Conservation (phyloP, 495 filamentous ascomycete species). For the Niebla homalea region DNA sequence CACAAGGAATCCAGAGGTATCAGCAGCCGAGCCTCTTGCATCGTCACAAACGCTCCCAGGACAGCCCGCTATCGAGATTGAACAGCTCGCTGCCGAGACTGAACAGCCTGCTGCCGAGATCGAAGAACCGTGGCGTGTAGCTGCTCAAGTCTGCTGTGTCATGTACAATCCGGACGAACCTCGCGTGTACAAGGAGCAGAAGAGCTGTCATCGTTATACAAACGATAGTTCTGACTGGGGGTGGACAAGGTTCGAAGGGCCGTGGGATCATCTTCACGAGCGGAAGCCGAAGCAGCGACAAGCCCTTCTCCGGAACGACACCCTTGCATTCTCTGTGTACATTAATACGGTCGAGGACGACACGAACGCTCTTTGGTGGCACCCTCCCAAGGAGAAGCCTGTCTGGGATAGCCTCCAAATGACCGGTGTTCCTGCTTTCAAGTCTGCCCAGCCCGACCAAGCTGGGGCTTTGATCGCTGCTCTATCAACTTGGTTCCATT, state of each 20-base stretch:
- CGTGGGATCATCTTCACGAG: slow-evolving; percentile 44
- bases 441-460: slow-evolving; percentile 29
- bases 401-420: slow-evolving; percentile 60
- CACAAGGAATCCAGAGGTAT: background rate
- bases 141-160: slow-evolving; percentile 50
- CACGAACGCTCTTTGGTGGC: slow-evolving; percentile 51
- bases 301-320: slow-evolving; percentile 50
- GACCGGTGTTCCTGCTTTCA: slow-evolving; percentile 45
- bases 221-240: slow-evolving; percentile 49
- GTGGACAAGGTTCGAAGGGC: slow-evolving; percentile 52
- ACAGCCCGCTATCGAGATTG: slow-evolving; percentile 5
- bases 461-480: slow-evolving; percentile 40
- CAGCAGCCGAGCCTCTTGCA: too few species aligned
- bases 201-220: slow-evolving; percentile 47
- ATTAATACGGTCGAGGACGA: slow-evolving; percentile 50
- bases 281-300: slow-evolving; percentile 46
- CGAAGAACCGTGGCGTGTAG: slow-evolving; percentile 30
- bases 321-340: slow-evolving; percentile 49
- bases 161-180: slow-evolving; percentile 56
- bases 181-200: slow-evolving; percentile 43
- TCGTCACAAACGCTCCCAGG: background rate
- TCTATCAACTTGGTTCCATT: slow-evolving; percentile 44
- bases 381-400: slow-evolving; percentile 46
- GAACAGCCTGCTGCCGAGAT: background rate
- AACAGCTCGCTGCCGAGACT: background rate